Evolutionary conservation across 148 eudicot genomes (phyloP), one percentile per base, ranked within the genome.

Genomic region (Rhododendron kiyosumense): DNA sequence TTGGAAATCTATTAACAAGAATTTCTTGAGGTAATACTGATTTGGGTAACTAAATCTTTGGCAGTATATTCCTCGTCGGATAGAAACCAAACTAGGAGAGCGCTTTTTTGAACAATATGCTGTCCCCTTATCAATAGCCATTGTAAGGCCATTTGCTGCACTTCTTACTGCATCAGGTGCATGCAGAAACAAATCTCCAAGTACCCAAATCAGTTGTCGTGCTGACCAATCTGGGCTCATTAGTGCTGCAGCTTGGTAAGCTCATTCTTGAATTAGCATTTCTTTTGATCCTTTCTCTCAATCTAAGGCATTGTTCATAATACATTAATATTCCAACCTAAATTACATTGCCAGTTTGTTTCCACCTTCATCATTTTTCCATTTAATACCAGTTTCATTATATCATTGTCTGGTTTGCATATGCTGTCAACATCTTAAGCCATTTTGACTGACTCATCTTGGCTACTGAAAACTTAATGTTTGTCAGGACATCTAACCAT

Each of bases 161-260:
- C 85, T 96, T 88, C 90, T 96, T 41, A 95, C 99, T 41, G 94
- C 86, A 73, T 93, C 93, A 6, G 98, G 99, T 86, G 98, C 99
- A 57, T 96, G 92, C 54, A 93, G 89, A 2, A 86, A 87, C 51
- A 94, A 87, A 86, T 90, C 97, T 81, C 90, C 91, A 0, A 81
- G 71, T 15, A 93, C 96, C 65, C 99, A 96, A 81, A 86, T 91
- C 61, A 94, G 90, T 74, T 96, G 99, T 78, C 94, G 97, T 26
- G 97, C 94, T 85, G 98, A 96, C 88, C 92, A 94, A 57, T 92
- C 99, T 78, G 95, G 95, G 36, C 94, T 96, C 67, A 84, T 96
- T 22, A 65, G 92, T 82, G 94, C 92, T 75, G 90, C 99, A 78
- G 86, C 97, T 82, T 96, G 98, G 99, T 94, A 90, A 76, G 90